A percentile compares a stretch with the other conserved stretches of the same genome.
phyloP scores from a whole-genome alignment of 2,329 filamentous ascomycete species.

The Diaporthe humulicola region DNA sequence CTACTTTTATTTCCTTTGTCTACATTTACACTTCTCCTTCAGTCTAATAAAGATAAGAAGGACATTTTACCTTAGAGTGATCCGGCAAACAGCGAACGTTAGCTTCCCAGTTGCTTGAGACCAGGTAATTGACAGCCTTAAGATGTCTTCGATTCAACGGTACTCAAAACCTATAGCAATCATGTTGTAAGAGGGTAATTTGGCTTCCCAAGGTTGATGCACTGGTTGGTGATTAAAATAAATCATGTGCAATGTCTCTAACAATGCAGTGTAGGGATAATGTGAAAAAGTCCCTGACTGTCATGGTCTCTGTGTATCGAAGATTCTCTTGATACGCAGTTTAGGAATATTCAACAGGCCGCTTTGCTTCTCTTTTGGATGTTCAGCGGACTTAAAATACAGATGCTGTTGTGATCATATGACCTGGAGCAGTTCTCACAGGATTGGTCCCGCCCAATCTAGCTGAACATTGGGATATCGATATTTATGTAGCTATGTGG shows the following conservation, averaged over 20 bases:
- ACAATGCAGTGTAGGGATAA: not conserved
- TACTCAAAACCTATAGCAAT: not conserved
- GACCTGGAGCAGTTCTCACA: not conserved
- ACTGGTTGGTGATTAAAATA: not conserved
- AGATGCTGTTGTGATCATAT: not conserved
- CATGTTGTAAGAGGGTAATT: not conserved
- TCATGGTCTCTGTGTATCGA: not conserved
- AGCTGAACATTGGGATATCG: not conserved
- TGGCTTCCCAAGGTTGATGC: not conserved
- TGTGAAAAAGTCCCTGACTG: not conserved
- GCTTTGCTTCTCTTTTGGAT: not conserved
- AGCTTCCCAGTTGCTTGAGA: not conserved
- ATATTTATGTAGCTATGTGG: not conserved
- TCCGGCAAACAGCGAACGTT: not conserved
- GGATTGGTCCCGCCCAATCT: not conserved
- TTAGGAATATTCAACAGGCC: not conserved
- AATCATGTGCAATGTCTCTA: not conserved
- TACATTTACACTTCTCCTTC: not conserved
- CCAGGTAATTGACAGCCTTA: too few relatives aligned
- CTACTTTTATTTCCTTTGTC: not conserved
- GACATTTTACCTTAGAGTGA: not conserved
- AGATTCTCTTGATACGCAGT: not conserved
- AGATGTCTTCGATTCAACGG: not conserved
- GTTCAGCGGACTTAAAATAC: too few relatives aligned
- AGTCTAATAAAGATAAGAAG: not conserved